Percentiles rank a stretch among this genome's conserved stretches.
These are phyloP conservation scores for Leccinum sublutescens DNA, from an alignment of 768 basidiomycete genomes.

Conservation along the genomic window DNA sequence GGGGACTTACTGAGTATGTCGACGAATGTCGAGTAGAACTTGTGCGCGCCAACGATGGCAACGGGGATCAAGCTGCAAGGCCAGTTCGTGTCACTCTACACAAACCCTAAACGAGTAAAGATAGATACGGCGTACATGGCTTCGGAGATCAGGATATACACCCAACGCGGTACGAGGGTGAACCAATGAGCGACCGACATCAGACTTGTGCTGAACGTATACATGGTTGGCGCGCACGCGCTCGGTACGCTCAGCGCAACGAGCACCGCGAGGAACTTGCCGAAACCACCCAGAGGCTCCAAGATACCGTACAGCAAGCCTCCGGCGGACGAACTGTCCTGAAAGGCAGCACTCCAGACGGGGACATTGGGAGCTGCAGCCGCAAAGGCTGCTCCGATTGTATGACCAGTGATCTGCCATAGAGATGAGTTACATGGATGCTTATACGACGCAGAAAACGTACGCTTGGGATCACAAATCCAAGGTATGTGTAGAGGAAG, in stretches of 20 bases:
- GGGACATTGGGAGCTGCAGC: conserved; percentile 39
- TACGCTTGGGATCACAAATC: conserved; percentile 42
- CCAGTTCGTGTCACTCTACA: background rate
- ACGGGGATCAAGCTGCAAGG: conserved; percentile 42
- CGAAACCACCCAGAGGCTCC: conserved; percentile 41
- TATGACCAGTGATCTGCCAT: conserved; percentile 38
- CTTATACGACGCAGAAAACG: conserved; percentile 13
- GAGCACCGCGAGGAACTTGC: conserved; percentile 47
- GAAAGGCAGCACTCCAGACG: conserved; percentile 41
- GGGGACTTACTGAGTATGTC: conserved; percentile 37
- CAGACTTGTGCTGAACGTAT: conserved; percentile 49
- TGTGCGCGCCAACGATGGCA: conserved; percentile 44
- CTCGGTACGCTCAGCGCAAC: conserved; percentile 53
- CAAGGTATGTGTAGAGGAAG: conserved; percentile 46
- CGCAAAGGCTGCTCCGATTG: conserved; percentile 47
- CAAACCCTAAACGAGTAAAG: background rate
- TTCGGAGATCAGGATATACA: conserved; percentile 45
- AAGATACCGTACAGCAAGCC: conserved; percentile 43
- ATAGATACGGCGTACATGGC: conserved; percentile 36
- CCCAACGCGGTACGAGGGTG: conserved; percentile 42
- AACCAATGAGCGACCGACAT: conserved; percentile 38
- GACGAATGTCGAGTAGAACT: conserved; percentile 44
- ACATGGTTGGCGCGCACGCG: conserved; percentile 60
- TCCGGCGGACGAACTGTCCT: conserved; percentile 41
- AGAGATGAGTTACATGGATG: background rate